Evolutionary conservation across 257 asterid genomes (phyloP), one percentile per base, ranked within the genome.

Genomic region (Haberlea rhodopensis): DNA sequence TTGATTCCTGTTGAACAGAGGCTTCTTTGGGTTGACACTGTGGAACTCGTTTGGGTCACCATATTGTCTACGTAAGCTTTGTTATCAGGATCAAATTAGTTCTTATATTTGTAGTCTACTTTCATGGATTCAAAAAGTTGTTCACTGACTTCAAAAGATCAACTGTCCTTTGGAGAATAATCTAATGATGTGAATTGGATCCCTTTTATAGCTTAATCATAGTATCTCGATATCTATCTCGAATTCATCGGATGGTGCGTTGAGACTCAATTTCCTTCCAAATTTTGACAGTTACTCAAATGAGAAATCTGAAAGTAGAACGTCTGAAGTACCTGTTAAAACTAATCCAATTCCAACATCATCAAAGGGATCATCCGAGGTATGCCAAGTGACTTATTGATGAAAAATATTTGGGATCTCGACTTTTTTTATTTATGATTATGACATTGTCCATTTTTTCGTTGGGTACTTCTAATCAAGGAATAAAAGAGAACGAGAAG

Each of bases 21-120:
- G 76, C 96, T 90, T 49, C 92, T 87, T 13, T 90, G 96, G 97
- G 97, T 87, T 53, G 97, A 90, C 57, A 87, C 92, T 6, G 82
- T 90, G 2, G 97, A 90, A 73, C 88, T 90, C 46, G 66, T 90
- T 37, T 90, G 97, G 97, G 97, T 90, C 81, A 90, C 97, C 15
- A 90, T 90, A 60, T 85, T 90, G 26, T 90, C 97, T 5, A 84
- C 96, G 95, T 90, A 77, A 74, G 76, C 46, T 37, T 10, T 37
- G 46, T 37, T 37, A 2, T 9, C 11, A 10, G 46, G 46, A 37
- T 11, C 46, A 37, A 37, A 10, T 7, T 10, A 6, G 7, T 27
- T 34, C 1, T 5, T 16, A 8, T 6, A 2, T 15, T 3, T 9
- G 23, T 15, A 16, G 43, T 11, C 40, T 18, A 28, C 24, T 6